Percentiles rank a stretch among this genome's conserved stretches.
Conservation (phyloP, 176 grass and related monocot species). For the Rhynchospora tenuis region DNA sequence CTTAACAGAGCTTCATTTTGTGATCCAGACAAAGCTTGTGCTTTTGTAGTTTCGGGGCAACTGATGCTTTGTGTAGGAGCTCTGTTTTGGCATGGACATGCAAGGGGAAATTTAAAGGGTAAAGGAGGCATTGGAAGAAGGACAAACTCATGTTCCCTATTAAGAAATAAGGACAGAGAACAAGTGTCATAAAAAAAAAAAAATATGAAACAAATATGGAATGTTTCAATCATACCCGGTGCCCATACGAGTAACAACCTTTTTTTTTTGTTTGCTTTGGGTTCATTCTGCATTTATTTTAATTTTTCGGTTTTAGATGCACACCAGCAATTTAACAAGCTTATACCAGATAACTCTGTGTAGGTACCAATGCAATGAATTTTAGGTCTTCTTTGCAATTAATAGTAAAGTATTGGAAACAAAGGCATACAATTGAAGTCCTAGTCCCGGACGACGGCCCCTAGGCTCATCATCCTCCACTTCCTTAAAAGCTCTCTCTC, state of each 20-base stretch:
- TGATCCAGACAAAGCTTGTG: not conserved
- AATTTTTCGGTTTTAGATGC: not conserved
- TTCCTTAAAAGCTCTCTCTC: not conserved
- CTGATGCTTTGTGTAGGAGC: not conserved
- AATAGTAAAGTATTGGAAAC: not conserved
- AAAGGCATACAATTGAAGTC: not conserved
- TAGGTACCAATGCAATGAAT: not conserved
- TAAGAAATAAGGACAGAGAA: not conserved
- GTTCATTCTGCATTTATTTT: not conserved
- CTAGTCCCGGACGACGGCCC: not conserved
- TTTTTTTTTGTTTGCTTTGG: not conserved
- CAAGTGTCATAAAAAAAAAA: not conserved
- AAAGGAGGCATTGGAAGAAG: conserved; percentile 1
- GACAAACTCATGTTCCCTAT: not conserved
- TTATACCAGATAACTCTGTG: not conserved
- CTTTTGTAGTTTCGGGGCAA: not conserved
- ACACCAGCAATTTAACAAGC: not conserved
- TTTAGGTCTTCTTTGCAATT: not conserved
- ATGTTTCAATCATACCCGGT: not conserved
- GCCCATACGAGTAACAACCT: not conserved
- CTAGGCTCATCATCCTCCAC: conserved; percentile 11
- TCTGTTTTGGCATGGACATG: not conserved
- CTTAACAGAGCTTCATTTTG: conserved; percentile 8
- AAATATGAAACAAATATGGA: not conserved
- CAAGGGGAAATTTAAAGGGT: not conserved